Percentiles rank a stretch among this genome's conserved stretches.
phyloP scores from a whole-genome alignment of 2,329 filamentous ascomycete species.

The Didymella keratinophila region DNA sequence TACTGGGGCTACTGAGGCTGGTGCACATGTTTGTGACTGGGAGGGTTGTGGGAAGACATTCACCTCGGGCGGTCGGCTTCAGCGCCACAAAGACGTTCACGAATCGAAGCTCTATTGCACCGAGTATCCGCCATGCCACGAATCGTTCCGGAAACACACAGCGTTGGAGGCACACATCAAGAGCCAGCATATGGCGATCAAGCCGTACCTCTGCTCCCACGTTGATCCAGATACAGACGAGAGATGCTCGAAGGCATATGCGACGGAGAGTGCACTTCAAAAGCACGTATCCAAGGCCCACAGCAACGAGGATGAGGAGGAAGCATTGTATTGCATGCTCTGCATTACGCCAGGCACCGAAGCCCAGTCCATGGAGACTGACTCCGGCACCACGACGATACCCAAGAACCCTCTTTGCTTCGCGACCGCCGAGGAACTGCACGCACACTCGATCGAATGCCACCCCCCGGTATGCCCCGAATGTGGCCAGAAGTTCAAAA shows the following conservation, averaged over 20 bases:
- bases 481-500: conserved; percentile 74
- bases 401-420: conserved; percentile 59
- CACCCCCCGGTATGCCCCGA: conserved; percentile 78
- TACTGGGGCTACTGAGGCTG: conserved; percentile 62
- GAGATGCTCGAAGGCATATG: conserved; percentile 73
- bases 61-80: conserved; percentile 78
- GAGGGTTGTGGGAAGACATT: conserved; percentile 81
- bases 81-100: conserved; percentile 80
- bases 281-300: conserved; percentile 77
- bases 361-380: conserved; percentile 40
- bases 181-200: conserved; percentile 74
- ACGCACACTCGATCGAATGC: conserved; percentile 74
- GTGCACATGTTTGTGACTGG: conserved; percentile 74
- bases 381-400: conserved; percentile 26
- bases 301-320: conserved; percentile 58
- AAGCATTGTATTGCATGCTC: conserved; percentile 77
- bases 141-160: conserved; percentile 86
- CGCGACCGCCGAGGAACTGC: conserved; percentile 73
- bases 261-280: conserved; percentile 74
- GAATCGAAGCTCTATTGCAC: conserved; percentile 78
- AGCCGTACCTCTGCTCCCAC: conserved; percentile 74
- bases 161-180: conserved; percentile 85
- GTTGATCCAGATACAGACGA: conserved; percentile 61
- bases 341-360: conserved; percentile 59
- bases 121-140: conserved; percentile 72